A percentile compares a stretch with the other conserved stretches of the same genome.
Conservation (phyloP, 2,329 filamentous ascomycete species). For the Sporothrix protearum region DNA sequence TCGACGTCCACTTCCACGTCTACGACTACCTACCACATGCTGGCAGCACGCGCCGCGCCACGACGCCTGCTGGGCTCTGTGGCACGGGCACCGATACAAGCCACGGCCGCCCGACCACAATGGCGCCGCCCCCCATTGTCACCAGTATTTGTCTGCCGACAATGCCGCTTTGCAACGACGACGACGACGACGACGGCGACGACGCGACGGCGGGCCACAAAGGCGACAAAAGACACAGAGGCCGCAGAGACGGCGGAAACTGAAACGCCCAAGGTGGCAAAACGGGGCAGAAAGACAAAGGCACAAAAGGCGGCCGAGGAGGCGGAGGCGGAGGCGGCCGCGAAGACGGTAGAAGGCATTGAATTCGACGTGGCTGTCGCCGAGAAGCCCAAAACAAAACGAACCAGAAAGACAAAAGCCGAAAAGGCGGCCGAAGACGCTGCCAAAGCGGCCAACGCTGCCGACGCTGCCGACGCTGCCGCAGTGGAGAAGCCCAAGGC, state of each 20-base stretch:
- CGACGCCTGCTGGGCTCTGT: background rate
- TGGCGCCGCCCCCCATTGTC: background rate
- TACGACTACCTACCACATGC: conserved; percentile 20
- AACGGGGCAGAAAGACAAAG: background rate
- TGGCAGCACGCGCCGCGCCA: background rate
- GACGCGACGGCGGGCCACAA: no score
- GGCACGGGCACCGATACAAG: background rate
- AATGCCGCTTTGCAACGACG: background rate
- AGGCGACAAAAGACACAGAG: no score
- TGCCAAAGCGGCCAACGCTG: no score
- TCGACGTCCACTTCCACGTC: background rate
- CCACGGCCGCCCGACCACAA: background rate
- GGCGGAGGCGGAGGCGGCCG: no score
- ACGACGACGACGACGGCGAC: no score
- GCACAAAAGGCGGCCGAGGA: no score
- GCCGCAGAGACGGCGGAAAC: background rate
- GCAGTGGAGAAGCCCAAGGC: background rate
- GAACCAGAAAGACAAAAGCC: background rate
- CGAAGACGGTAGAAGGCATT: no score
- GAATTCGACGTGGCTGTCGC: no score
- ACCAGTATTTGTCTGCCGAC: background rate
- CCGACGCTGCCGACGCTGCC: no score
- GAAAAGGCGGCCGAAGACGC: no score
- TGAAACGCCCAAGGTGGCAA: no score
- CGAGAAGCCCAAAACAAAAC: background rate